phyloP scores from a whole-genome alignment of 2,329 filamentous ascomycete species.

The Trichoderma sp. region DNA sequence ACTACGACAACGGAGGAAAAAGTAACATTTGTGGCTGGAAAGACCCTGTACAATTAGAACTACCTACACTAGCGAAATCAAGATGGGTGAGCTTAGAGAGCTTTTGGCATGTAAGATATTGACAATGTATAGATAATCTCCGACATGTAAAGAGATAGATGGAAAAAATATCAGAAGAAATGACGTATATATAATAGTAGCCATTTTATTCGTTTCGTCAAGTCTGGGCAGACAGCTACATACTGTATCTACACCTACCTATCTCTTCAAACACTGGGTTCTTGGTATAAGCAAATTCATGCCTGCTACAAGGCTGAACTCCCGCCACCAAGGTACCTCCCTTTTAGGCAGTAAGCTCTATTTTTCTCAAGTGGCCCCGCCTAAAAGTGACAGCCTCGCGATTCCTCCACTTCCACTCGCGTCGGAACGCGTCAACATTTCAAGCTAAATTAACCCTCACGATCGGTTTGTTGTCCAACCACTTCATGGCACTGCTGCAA shows the following conservation, averaged over 20 bases:
- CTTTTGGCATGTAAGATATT: not conserved
- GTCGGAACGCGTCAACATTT: conserved; percentile 38
- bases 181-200: not conserved
- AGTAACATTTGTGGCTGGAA: not conserved
- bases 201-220: not conserved
- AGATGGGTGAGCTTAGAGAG: no score
- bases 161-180: not conserved
- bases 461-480: conserved; percentile 23
- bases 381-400: conserved; percentile 20
- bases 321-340: not conserved
- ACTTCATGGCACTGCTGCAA: not conserved
- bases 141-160: not conserved
- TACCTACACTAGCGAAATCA: no score
- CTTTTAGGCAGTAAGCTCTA: not conserved
- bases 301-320: conserved; percentile 26
- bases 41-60: not conserved
- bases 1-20: not conserved
- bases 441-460: conserved; percentile 22
- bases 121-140: not conserved
- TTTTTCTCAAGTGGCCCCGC: not conserved
- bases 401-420: conserved; percentile 21
- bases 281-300: not conserved
- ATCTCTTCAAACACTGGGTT: no score
- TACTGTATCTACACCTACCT: no score
- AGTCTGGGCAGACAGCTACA: not conserved